phyloP scores from a whole-genome alignment of 352 stramenopile species.

The Globisporangium radiosum region DNA sequence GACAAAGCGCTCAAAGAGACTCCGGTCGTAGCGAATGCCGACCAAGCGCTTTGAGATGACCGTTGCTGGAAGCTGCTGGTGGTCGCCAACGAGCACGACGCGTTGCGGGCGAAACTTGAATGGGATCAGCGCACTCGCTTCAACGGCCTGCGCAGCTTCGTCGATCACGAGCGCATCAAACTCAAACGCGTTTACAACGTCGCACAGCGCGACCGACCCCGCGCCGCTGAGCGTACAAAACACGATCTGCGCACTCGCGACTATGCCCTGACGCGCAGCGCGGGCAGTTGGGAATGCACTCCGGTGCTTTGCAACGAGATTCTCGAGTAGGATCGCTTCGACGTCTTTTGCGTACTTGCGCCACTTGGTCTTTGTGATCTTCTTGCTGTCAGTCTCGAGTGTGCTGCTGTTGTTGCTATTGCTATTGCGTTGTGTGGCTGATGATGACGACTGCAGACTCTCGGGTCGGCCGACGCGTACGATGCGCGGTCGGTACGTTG shows the following conservation, averaged over 20 bases:
- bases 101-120: slow-evolving; percentile 87
- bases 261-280: slow-evolving; percentile 52
- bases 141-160: slow-evolving; percentile 95
- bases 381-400: slow-evolving; percentile 23
- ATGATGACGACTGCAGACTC: slow-evolving; percentile 21
- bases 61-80: slow-evolving; percentile 96
- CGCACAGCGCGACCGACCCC: slow-evolving; percentile 71
- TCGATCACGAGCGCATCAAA: slow-evolving; percentile 98
- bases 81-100: slow-evolving; percentile 90
- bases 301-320: slow-evolving; percentile 53
- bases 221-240: slow-evolving; percentile 83
- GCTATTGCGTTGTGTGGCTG: slow-evolving; percentile 11
- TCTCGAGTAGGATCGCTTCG: slow-evolving; percentile 68
- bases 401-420: slow-evolving; percentile 8
- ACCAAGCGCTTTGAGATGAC: slow-evolving; percentile 91
- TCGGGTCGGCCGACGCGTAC: slow-evolving; percentile 66
- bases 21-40: slow-evolving; percentile 86
- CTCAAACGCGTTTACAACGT: slow-evolving; percentile 68
- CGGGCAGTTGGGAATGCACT: slow-evolving; percentile 47
- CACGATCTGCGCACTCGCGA: slow-evolving; percentile 74
- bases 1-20: slow-evolving; percentile 96
- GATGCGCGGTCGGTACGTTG: slow-evolving; percentile 53
- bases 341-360: slow-evolving; percentile 69
- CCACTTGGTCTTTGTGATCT: slow-evolving; percentile 59
- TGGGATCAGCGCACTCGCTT: slow-evolving; percentile 96